Conservation (phyloP, 2,329 filamentous ascomycete species). For the Stachybotrys chlorohalonatus region DNA sequence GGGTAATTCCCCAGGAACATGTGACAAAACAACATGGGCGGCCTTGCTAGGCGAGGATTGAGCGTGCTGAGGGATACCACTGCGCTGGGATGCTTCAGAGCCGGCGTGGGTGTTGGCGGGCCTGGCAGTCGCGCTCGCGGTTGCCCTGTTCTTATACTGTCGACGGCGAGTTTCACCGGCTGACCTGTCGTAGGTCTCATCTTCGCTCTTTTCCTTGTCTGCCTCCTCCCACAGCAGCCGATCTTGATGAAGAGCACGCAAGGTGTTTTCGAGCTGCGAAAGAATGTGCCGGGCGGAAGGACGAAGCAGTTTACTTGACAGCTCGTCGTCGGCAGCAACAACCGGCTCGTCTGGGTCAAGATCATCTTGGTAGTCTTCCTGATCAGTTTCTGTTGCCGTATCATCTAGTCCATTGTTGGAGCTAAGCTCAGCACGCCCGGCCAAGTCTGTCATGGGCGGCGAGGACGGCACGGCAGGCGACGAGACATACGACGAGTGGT, state of each 20-base stretch:
- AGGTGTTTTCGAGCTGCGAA: constrained; percentile 47
- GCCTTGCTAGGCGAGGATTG: neutral
- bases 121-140: neutral
- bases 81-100: neutral
- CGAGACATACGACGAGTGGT: neutral
- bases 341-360: constrained; percentile 31
- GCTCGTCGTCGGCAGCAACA: constrained; percentile 62
- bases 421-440: neutral
- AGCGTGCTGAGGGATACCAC: neutral
- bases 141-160: neutral
- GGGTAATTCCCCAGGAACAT: neutral
- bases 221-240: neutral
- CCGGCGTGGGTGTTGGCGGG: neutral
- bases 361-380: constrained; percentile 3
- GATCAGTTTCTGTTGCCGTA: too few species aligned
- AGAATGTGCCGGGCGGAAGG: constrained; percentile 66
- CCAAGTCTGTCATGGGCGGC: neutral
- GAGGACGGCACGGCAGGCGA: neutral
- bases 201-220: neutral
- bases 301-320: constrained; percentile 53
- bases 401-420: neutral
- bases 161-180: neutral
- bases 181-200: neutral
- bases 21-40: neutral
- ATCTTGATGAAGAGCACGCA: neutral